Evolutionary conservation across 2,329 filamentous ascomycete genomes (phyloP), one percentile per base, ranked within the genome.

Genomic region (Nigrospora oryzae): DNA sequence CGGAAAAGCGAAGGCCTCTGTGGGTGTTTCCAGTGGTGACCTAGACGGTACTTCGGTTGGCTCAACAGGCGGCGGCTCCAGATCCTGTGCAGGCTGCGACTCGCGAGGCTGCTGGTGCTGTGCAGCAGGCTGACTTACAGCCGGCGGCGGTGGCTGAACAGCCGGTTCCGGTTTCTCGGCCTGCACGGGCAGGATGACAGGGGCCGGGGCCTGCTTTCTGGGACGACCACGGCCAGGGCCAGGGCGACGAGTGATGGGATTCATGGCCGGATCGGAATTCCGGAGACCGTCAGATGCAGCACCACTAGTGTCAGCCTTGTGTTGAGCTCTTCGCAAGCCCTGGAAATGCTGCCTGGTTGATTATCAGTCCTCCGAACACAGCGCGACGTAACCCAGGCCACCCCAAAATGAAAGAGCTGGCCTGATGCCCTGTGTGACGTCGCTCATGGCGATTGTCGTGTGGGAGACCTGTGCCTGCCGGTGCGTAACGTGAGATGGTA

Each of bases 231-330:
- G 69, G 12, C 77, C 76, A 4, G 77, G 77, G 0, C 77, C 77
- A 4, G 77, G 77, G 23, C 77, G 69, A 14, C 77, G 68, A n/a
- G 75, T 80, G 53, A 81, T 79, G 42, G 77, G 77, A 46, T 81
- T 79, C 50, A 65, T 43, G 0, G 70, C 72, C 10, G 77, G 77
- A 53, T 81, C 76, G 44, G 63, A 36, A 46, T 63, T 69, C 36
- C 64, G 60, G 17, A 65, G 51, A 36, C 49, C 63, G 16, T 71
- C 66, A 11, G 54, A 47, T 23, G 49, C 38, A 17, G 56, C 45
- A 10, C 66, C 40, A 36, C 36, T 30, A 3, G 33, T 28, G 15
- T 77, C 75, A 15, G 65, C 57, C 54, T 79, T 79, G 52, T 74
- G 71, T 53, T 78, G 74, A 17, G 74, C 69, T 36, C 77, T 64